Evolutionary conservation across 306 rosid genomes (phyloP), one percentile per base, ranked within the genome.

Genomic region (Sesbania bispinosa): DNA sequence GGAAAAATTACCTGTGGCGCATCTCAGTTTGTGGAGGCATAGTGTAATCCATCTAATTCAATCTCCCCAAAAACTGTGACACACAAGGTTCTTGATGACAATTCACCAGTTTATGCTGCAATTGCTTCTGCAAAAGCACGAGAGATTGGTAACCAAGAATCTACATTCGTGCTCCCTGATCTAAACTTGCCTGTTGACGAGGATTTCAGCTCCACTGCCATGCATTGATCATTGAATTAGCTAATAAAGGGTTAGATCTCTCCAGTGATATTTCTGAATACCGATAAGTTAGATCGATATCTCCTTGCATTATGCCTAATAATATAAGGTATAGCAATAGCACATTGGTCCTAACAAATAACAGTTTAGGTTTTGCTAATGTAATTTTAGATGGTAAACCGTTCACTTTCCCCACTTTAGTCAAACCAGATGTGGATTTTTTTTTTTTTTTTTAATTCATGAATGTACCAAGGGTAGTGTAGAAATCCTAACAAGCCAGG

Each of bases 101-200:
- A 26, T 20, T 67, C 79, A 63, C n/a, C 23, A 30, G 14, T 51
- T 19, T 4, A 19, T 58, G 77, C 77, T 23, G 35, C 68, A 46
- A 81, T 67, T 62, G 60, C 60, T 71, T 62, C 82, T 61, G 41
- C 67, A 54, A 71, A 81, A 75, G 50, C 73, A 30, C 81, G 68
- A 43, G 95, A 81, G 27, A 73, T 68, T 27, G 80, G 79, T 71
- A 75, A 73, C 45, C 52, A 14, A 26, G 97, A 71, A 26, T 39
- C 80, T 26, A 73, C 73, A 10, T 72, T 78, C 69, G 53, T 46
- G 27, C 82, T 94, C n/a, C 98, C 98, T 4, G 98, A 94, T 82
- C 84, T 94, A 69, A 94, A 94, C 80, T 74, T 94, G 71, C 92
- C 94, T 11, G 70, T 81, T 2, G 89, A 84, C 0, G 87, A 83